Conservation (phyloP, 148 eudicot species). For the Persicaria tinctoria region DNA sequence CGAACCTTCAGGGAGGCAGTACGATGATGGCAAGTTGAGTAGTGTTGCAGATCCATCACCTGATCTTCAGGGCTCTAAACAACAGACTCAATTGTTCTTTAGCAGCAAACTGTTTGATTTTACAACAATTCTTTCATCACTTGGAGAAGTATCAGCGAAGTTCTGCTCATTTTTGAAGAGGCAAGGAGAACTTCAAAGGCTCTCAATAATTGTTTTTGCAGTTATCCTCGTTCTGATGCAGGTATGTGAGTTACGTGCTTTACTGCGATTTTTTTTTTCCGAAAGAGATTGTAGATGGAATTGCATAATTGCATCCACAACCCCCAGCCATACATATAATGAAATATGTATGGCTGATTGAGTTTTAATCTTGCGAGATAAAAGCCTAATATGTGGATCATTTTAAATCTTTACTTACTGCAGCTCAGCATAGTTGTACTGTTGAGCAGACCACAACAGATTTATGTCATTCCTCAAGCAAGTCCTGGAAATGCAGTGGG, state of each 20-base stretch:
- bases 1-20: conserved; percentile 22
- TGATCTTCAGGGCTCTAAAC: conserved; percentile 18
- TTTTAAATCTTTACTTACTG: conserved; percentile 5
- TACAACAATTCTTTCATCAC: conserved; percentile 25
- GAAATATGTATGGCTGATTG: not conserved
- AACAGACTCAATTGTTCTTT: conserved; percentile 21
- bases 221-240: conserved; percentile 59
- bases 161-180: conserved; percentile 29
- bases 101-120: conserved; percentile 21
- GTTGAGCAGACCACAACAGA: conserved; percentile 65
- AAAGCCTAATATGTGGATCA: not conserved
- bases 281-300: no score
- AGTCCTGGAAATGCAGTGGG: conserved; percentile 17
- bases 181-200: conserved; percentile 29
- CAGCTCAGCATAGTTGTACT: conserved; percentile 88
- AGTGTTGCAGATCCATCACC: conserved; percentile 16
- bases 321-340: no score
- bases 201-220: conserved; percentile 33
- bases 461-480: conserved; percentile 50
- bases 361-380: not conserved
- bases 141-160: conserved; percentile 34
- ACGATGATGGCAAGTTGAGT: conserved; percentile 16
- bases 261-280: not conserved
- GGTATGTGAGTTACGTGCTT: conserved; percentile 21
- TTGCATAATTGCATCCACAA: no score